Evolutionary conservation across 805 yeast species (phyloP).

Genomic region (Pichia eremophila): DNA sequence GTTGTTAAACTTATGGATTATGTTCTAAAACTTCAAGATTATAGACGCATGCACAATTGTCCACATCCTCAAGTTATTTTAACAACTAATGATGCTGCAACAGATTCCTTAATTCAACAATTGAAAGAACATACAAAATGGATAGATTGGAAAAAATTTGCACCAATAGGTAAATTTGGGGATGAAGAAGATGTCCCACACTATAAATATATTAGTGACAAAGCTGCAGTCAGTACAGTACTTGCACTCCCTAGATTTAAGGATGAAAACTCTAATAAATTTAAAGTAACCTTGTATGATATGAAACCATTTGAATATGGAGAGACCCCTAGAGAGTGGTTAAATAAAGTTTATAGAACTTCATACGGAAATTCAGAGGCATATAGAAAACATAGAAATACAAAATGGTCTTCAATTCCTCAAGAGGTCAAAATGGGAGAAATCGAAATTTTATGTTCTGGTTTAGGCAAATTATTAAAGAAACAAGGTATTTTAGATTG

Average conservation of each 20-base stretch:
- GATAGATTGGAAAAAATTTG: conserved; percentile 28
- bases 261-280: conserved; percentile 3
- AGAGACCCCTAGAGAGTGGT: conserved; percentile 12
- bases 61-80: conserved; percentile 25
- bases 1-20: conserved; percentile 25
- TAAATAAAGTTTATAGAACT: conserved; percentile 15
- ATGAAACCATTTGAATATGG: conserved; percentile 22
- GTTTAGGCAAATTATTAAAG: conserved; percentile 17
- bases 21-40: conserved; percentile 25
- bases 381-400: conserved; percentile 19
- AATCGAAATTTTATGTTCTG: conserved; percentile 17
- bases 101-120: conserved; percentile 41
- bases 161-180: conserved; percentile 20
- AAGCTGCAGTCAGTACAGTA: conserved; percentile 19
- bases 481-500: conserved; percentile 5
- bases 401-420: conserved; percentile 9
- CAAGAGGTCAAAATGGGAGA: conserved; percentile 14
- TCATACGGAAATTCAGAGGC: conserved; percentile 14
- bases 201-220: conserved; percentile 13
- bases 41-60: conserved; percentile 21
- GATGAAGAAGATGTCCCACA: conserved; percentile 15
- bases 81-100: conserved; percentile 19
- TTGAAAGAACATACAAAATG: conserved; percentile 45
- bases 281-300: conserved; percentile 17
- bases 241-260: conserved; percentile 16